phyloP scores from a whole-genome alignment of 352 stramenopile genomes.

The Pythium aphanidermatum region DNA sequence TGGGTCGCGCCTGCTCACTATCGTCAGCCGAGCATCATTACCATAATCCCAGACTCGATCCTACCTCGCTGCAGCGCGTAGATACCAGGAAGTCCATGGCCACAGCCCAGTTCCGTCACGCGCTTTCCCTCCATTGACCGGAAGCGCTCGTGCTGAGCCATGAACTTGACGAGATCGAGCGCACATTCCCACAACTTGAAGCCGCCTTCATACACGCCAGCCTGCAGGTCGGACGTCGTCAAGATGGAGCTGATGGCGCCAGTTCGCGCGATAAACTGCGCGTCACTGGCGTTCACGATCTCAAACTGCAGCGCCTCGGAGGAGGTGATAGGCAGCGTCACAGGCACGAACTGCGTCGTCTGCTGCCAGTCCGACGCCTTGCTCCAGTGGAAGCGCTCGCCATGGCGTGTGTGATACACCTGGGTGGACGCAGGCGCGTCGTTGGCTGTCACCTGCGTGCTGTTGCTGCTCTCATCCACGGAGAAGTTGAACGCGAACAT shows the following conservation, averaged over 20 bases:
- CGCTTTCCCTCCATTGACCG: constrained; percentile 19
- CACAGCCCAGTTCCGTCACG: constrained; percentile 76
- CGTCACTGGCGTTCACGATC: constrained; percentile 55
- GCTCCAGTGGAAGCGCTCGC: constrained; percentile 46
- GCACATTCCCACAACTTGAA: constrained; percentile 87
- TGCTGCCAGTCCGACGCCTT: background rate
- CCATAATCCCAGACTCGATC: background rate
- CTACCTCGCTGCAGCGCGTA: constrained; percentile 59
- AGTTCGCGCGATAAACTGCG: constrained; percentile 40
- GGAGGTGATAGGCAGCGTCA: constrained; percentile 23
- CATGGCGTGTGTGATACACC: constrained; percentile 28
- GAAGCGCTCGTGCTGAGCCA: constrained; percentile 20
- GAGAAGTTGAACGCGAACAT: constrained; percentile 74
- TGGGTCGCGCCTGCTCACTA: constrained; percentile 33
- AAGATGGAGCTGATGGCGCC: constrained; percentile 61
- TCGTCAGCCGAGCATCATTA: background rate
- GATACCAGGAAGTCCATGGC: constrained; percentile 73
- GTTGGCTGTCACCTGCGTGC: background rate
- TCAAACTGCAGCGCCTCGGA: constrained; percentile 31
- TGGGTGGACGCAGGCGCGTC: background rate
- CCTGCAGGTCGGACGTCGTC: constrained; percentile 67
- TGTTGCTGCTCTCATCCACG: constrained; percentile 18
- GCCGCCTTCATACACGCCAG: constrained; percentile 78
- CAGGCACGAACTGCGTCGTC: constrained; percentile 21
- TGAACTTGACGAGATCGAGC: constrained; percentile 53